Evolutionary conservation across 495 filamentous ascomycete species (phyloP), one percentile per base, ranked within the genome.

Genomic region (Daldinia concentrica): DNA sequence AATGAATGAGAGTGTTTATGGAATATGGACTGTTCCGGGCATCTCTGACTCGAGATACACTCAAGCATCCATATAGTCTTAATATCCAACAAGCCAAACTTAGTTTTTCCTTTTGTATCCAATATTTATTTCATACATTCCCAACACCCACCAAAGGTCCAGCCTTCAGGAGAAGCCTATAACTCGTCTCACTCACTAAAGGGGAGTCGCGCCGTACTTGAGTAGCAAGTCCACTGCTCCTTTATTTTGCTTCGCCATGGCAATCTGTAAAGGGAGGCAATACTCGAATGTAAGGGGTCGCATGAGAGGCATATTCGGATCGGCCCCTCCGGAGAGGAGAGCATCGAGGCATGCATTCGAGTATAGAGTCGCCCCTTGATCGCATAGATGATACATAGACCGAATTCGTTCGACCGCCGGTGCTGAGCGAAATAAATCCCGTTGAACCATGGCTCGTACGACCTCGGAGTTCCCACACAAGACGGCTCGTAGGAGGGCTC

Each of bases 291-390:
- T 37, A 4, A 19, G 17, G 1, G 55, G 32, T 15, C 32, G 19
- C 11, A 24, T 6, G 17, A 58, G 32, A 19, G 30, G 55, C 55
- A 39, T 58, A 27, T 58, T 58, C 30, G 55, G 55, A 22, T 58
- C n/a, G 19, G 32, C 43, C 6, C 43, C 43, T 48, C 43, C 43
- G 43, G 19, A 22, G 17, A 48, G 43, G 19, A 48, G 43, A 24
- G 19, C 43, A 1, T 48, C 17, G 3, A 48, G 43, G 43, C 43
- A 48, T 14, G 17, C 19, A 12, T 48, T 24, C 19, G 43, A 48
- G 19, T n/a, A 17, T 17, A 3, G 0, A 3, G 17, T 14, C 9
- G 32, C 0, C 24, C 3, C 6, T 48, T 48, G 43, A 22, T 48
- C 22, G 43, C 43, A 48, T 19, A 24, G 3, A 24, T 48, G 9